Evolutionary conservation across 2,329 filamentous ascomycete species (phyloP), one percentile per base, ranked within the genome.

Genomic region (Emergomyces pasteurianus): DNA sequence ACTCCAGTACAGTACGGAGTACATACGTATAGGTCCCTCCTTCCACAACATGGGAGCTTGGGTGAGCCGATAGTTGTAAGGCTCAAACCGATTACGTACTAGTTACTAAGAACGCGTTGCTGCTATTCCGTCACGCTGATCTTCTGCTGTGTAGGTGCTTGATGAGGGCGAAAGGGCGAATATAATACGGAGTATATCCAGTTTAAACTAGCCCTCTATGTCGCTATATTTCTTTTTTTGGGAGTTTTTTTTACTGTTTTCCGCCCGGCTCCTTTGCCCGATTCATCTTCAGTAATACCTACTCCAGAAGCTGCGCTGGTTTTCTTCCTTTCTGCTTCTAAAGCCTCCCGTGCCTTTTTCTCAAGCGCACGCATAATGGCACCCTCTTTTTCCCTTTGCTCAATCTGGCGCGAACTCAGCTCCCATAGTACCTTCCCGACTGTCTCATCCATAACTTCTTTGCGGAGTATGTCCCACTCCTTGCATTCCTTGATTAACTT

Each of bases 391-490:
- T 97, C 92, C 16, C 87, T 83, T 67, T 82, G 82, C 72, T 95
- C 87, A 60, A 97, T 86, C 64, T 95, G 83, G 70, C 84, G 85
- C 69, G 96, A 92, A 70, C 89, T 96, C 62, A 89, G 86, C 70
- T 95, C 84, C 92, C 92, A 99, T 18, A 99, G 78, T 72, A 86
- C 84, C 81, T 95, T 91, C 62, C 90, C 91, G 36, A 89, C 76
- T 23, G 82, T 82, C 65, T 95, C 91, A 70, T 95, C 88, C 65
- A 82, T 81, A 52, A 96, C 80, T 68, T 96, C 92, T 31, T 77
- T 79, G 59, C 89, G 81, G 31, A 86, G 81, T 72, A 85, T 87
- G 64, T 87, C 83, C 21, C 92, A 81, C 69, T 90, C 83, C 66
- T 83, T 85, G 71, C 92, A 97, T 74, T 97, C 95, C 75, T 96